Percentiles rank a stretch among this genome's conserved stretches.
phyloP scores from a whole-genome alignment of 2,329 filamentous ascomycete species.

The Volutella citrinella region DNA sequence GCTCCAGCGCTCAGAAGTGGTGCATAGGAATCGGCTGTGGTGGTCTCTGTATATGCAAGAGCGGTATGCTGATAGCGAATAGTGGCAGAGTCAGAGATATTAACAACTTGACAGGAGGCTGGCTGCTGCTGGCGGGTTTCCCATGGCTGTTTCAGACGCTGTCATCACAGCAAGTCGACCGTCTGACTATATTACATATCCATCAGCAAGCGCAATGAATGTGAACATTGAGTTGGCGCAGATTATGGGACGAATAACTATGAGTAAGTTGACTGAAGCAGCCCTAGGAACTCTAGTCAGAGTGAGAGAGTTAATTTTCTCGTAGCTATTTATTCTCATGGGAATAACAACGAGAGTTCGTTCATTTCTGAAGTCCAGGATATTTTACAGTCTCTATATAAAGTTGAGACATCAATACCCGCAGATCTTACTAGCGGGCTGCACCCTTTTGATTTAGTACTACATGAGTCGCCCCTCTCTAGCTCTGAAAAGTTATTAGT shows the following conservation, averaged over 20 bases:
- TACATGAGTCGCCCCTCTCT: conserved; percentile 2
- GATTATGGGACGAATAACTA: conserved; percentile 13
- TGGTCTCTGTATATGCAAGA: conserved; percentile 17
- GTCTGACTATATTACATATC: conserved; percentile 8
- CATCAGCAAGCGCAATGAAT: conserved; percentile 11
- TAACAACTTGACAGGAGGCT: conserved; percentile 13
- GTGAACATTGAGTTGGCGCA: conserved; percentile 11
- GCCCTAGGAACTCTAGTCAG: too few relatives aligned
- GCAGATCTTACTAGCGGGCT: conserved; percentile 10
- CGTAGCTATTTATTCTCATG: conserved; percentile 14
- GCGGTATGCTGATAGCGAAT: conserved; percentile 7
- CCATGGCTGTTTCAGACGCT: conserved; percentile 10
- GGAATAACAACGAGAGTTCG: conserved; percentile 4
- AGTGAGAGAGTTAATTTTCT: not conserved
- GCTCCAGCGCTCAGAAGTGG: conserved; percentile 10
- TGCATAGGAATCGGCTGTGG: conserved; percentile 13
- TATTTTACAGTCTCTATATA: conserved; percentile 12
- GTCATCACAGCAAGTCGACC: conserved; percentile 10
- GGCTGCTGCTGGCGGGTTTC: conserved; percentile 13
- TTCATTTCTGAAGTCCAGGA: conserved; percentile 15
- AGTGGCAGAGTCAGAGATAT: too few relatives aligned
- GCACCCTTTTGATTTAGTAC: conserved; percentile 2
- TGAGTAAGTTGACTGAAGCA: conserved; percentile 1
- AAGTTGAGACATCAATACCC: conserved; percentile 12
- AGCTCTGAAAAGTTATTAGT: conserved; percentile 6